These are phyloP conservation scores for Primulina eburnea DNA, from an alignment of 257 asterid genomes.

Conservation along the genomic window DNA sequence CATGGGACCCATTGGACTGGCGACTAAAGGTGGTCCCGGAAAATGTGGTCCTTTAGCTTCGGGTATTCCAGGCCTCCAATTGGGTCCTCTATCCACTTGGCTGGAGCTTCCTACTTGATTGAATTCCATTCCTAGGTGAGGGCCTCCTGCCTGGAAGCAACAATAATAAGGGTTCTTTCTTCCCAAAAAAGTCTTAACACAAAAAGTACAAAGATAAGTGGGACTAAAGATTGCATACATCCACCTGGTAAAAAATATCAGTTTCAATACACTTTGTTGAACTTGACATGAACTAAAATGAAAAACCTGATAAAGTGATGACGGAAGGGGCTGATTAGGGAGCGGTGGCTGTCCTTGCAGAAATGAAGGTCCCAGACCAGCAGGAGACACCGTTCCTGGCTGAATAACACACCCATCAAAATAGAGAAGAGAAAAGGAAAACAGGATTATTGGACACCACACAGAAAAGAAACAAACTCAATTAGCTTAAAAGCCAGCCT, in stretches of 20 bases:
- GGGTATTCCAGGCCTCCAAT: constrained; percentile 56
- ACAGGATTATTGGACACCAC: neutral
- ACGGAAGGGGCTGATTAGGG: constrained; percentile 61
- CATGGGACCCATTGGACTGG: constrained; percentile 65
- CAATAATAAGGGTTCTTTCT: constrained; percentile 24
- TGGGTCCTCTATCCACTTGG: constrained; percentile 64
- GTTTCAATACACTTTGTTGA: constrained; percentile 12
- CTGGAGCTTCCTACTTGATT: constrained; percentile 66
- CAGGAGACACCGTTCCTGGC: constrained; percentile 63
- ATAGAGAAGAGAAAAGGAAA: neutral
- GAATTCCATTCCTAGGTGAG: constrained; percentile 73
- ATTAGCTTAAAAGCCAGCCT: constrained; percentile 2
- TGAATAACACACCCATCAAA: constrained; percentile 37
- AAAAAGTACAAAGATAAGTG: neutral
- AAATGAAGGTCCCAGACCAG: constrained; percentile 68
- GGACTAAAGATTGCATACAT: no score
- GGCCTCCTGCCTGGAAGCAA: constrained; percentile 56
- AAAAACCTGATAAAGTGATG: constrained; percentile 71
- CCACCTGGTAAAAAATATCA: constrained; percentile 13
- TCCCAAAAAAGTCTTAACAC: constrained; percentile 10
- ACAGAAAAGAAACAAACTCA: neutral
- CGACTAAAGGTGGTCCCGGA: constrained; percentile 53
- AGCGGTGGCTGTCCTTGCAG: constrained; percentile 69
- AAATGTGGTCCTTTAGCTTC: constrained; percentile 47
- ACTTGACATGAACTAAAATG: constrained; percentile 19